phyloP scores from a whole-genome alignment of 2,329 filamentous ascomycete genomes.

The Xylariaceae sp. region DNA sequence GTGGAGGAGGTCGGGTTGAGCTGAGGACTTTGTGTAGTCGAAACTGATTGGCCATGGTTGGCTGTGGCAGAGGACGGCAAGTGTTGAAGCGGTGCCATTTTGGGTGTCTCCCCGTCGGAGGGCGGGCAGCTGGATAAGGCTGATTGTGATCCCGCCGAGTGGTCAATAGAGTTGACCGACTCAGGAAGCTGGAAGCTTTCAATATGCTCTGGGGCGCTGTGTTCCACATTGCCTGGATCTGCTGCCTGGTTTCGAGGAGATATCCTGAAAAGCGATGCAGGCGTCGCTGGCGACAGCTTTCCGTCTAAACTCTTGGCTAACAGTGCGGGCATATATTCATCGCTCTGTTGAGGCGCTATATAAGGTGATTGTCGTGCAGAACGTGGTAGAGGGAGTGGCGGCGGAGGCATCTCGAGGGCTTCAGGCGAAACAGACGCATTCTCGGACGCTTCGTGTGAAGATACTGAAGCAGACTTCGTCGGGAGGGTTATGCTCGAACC shows the following conservation, averaged over 20 bases:
- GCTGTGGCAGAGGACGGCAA: slow-evolving; percentile 44
- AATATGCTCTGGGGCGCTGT: slow-evolving; percentile 46
- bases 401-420: slow-evolving; percentile 61
- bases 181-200: slow-evolving; percentile 67
- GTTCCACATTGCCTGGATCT: slow-evolving; percentile 37
- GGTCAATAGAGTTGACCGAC: slow-evolving; percentile 58
- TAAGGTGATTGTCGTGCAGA: slow-evolving; percentile 64
- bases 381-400: slow-evolving; percentile 59
- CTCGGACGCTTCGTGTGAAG: slow-evolving; percentile 51
- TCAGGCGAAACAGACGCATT: slow-evolving; percentile 62
- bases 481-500: slow-evolving; percentile 28
- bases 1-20: slow-evolving; percentile 46
- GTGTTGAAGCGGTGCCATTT: slow-evolving; percentile 50
- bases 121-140: slow-evolving; percentile 36
- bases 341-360: slow-evolving; percentile 48
- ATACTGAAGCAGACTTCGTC: slow-evolving; percentile 33
- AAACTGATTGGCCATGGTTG: slow-evolving; percentile 37
- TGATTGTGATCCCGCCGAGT: slow-evolving; percentile 42
- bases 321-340: slow-evolving; percentile 24
- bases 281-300: slow-evolving; percentile 66
- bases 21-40: slow-evolving; percentile 63
- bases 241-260: slow-evolving; percentile 48
- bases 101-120: slow-evolving; percentile 32
- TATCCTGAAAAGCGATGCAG: slow-evolving; percentile 81
- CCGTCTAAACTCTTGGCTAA: slow-evolving; percentile 29